Evolutionary conservation across 495 filamentous ascomycete genomes (phyloP), one percentile per base, ranked within the genome.

Genomic region (Sporormia fimetaria): DNA sequence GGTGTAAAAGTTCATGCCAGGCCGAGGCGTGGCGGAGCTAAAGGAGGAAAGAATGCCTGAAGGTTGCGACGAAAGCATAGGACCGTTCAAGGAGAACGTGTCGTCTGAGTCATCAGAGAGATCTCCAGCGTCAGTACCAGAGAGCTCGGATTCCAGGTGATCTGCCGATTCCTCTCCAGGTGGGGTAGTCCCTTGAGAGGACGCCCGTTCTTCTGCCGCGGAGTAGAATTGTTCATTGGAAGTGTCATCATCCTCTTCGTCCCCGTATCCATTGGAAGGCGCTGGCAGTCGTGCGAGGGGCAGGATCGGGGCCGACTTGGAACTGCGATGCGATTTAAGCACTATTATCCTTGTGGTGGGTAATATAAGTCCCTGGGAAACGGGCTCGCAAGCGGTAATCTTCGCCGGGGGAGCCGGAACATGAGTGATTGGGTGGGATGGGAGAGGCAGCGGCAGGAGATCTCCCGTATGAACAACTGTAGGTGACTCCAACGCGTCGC

Each of bases 211-310:
- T 55, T 93, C 87, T 4, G 80, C 74, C 2, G 86, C 86, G 3
- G 86, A 92, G 52, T 73, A 93, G 59, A 92, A 94, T 49, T 83
- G 78, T 57, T 94, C 87, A 42, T 79, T 88, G 14, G 81, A 75
- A 15, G 83, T 84, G 47, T 87, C 85, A 25, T 78, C 73, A 15
- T 76, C 77, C 41, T 87, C 83, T 6, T 83, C 78, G 9, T 69
- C 69, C 2, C 27, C 47, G 18, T 78, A 70, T 15, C 76, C 74
- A 43, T 78, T 77, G 10, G 78, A 48, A n/a, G 57, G 39, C 18
- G 62, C 63, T 10, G 64, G 62, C 11, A 57, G 43, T 14, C 58
- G 50, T 1, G 66, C 29, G 45, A 60, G 40, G 42, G 63, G 47
- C 58, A 67, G 47, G 64, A 39, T 67, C 21, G 64, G 62, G 12